These are phyloP conservation scores for Rozella allomycis DNA, from an alignment of 371 early-diverging fungal species.

Conservation along the genomic window DNA sequence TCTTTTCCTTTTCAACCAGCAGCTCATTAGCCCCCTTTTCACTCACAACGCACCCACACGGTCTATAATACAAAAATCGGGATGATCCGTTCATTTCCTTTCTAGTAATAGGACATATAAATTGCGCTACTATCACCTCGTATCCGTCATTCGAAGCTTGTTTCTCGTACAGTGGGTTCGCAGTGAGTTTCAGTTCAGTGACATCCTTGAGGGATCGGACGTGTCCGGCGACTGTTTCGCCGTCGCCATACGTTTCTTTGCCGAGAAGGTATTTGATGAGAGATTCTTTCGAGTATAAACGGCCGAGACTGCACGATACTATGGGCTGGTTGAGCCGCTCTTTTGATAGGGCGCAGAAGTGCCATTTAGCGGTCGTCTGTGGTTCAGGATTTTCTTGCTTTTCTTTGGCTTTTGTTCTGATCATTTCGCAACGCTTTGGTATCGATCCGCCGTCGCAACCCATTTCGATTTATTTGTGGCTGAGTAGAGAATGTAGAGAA, in stretches of 20 bases:
- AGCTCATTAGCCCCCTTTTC: too few relatives aligned
- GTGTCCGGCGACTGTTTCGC: slow-evolving; percentile 53
- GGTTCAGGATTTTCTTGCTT: slow-evolving; percentile 45
- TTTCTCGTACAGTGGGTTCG: slow-evolving; percentile 41
- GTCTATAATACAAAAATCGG: slow-evolving; percentile 9
- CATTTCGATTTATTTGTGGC: too few relatives aligned
- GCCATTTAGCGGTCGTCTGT: slow-evolving; percentile 43
- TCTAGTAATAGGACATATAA: slow-evolving; percentile 69
- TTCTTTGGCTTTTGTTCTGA: slow-evolving; percentile 60
- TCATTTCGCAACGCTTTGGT: slow-evolving; percentile 76
- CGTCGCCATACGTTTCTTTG: slow-evolving; percentile 49
- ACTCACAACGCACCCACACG: too few relatives aligned
- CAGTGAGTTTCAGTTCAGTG: slow-evolving; percentile 39
- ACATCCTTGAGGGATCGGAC: slow-evolving; percentile 45
- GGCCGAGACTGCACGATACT: slow-evolving; percentile 57
- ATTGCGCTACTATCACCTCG: slow-evolving; percentile 16
- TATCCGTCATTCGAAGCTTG: slow-evolving; percentile 3
- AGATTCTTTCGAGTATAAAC: slow-evolving; percentile 75
- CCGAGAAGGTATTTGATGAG: slow-evolving; percentile 62
- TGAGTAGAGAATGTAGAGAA: too few relatives aligned
- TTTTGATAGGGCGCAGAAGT: slow-evolving; percentile 71
- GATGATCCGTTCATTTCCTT: slow-evolving; percentile 83
- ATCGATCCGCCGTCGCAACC: slow-evolving; percentile 92
- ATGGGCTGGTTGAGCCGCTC: slow-evolving; percentile 49
- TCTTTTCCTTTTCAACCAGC: too few relatives aligned